Evolutionary conservation across 768 basidiomycete genomes (phyloP), one percentile per base, ranked within the genome.

Genomic region (Suillus paluster): DNA sequence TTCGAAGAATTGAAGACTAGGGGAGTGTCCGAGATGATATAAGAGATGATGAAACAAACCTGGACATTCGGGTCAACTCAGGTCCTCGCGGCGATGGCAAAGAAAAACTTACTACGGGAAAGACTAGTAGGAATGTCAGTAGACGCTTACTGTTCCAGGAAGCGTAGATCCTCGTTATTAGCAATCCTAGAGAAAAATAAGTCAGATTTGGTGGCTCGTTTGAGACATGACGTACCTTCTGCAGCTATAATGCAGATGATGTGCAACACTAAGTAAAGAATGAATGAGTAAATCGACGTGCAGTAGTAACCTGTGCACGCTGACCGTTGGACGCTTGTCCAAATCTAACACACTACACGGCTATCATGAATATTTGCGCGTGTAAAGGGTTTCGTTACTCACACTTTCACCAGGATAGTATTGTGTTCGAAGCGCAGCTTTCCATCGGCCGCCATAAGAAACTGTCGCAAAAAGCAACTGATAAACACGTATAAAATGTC

Each of bases 401-500:
- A 27, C 46, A 27, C 46, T 48, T 48, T 48, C 46, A 17, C 46
- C 46, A 48, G 46, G 46, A 23, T 48, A 48, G 46, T 48, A 27
- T 27, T 48, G 46, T 48, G 46, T 48, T 27, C 46, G 25, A 27
- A 48, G 46, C 25, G 25, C 46, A 48, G 25, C 46, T 48, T 9
- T 17, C 46, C 46, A 27, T 48, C 1, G n/a, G 8, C 12, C n/a
- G n/a, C n/a, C 2, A 48, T 48, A 3, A 25, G 23, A 5, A 27
- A 27, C 4, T 48, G 7, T 15, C 7, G 21, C 21, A 25, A 53
- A 23, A 23, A 41, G 14, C 23, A 3, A 41, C 11, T 34, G 0
- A 34, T 36, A 10, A 8, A 14, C 39, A 41, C 39, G 27, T 17
- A 25, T 21, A 6, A 14, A 33, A 61, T 12, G 62, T 63, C 62